Base-by-base conservation (phyloP, 73 alveolate genomes). In the Breviolum minutum region DNA sequence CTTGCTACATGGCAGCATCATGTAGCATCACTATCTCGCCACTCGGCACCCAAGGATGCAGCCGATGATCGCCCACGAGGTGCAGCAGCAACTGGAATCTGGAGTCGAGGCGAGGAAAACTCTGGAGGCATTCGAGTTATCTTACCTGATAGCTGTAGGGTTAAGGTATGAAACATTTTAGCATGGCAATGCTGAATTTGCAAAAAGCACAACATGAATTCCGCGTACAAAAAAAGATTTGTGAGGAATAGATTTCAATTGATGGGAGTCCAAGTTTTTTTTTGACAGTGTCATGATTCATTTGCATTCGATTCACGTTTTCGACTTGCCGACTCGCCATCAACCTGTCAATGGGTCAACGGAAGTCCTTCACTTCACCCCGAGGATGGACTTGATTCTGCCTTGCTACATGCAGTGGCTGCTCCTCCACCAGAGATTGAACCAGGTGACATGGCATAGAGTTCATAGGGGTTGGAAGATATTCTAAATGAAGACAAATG, bases 11-110 rank as follows among this genome's bases (percentile, higher is more conserved):
- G 24, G n/a, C 6, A 17, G 17, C 77, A 68, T 14, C n/a, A 17
- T 2, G 77, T 22, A 14, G n/a, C 77, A 68, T 14, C 24, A 14
- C 77, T 11, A 11, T 13, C 11, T 17, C 77, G 24, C 6, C 77
- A 68, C 77, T 14, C 77, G 17, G n/a, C 77, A 17, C 77, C 77
- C 90, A 17, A 83, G 92, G 92, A 61, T 83, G 76, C 92, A 62
- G 92, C 92, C 92, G 61, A 9, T 83, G 62, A 83, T 83, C 26
- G 73, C 92, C 12, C 54, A 62, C 14, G 92, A 83, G 26, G 92
- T 83, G 76, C 92, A 61, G 6, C 92, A 83, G 12, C 92, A 62
- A 26, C 26, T 83, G 92, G 22, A 83, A 26, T 60, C 92, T 26
- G 40, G 68, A 10, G 14, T 8, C 13, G 27, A 32, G 29, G 26